Conservation (phyloP, 192 early-diverging fungal genomes). For the Backusella mclennaniae region DNA sequence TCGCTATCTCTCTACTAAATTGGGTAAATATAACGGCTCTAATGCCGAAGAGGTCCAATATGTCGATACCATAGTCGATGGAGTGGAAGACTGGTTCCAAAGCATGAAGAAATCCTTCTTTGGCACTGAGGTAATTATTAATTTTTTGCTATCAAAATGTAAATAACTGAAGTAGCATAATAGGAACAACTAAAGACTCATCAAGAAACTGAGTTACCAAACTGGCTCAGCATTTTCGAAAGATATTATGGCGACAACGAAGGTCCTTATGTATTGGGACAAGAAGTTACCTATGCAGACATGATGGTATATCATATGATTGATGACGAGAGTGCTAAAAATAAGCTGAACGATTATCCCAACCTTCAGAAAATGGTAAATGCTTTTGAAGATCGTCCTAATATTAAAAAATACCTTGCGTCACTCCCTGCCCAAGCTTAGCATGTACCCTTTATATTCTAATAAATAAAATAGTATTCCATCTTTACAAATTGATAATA, state of each 20-base stretch:
- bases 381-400: slow-evolving; percentile 3
- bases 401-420: background rate
- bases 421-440: background rate
- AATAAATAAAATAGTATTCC: background rate
- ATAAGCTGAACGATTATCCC: background rate
- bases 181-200: background rate
- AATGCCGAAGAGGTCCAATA: background rate
- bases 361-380: background rate
- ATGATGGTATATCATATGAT: background rate
- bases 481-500: background rate
- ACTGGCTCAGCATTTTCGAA: background rate
- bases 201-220: background rate
- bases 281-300: background rate
- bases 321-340: background rate
- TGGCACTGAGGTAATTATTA: background rate
- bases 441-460: background rate
- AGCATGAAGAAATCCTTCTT: background rate
- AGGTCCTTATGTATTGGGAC: background rate
- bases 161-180: background rate
- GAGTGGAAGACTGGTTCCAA: background rate
- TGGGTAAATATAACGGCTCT: slow-evolving; percentile 4
- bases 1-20: background rate
- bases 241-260: background rate
- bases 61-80: background rate
- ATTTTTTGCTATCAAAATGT: background rate